These are phyloP conservation scores for Yarrowia osloensis DNA, from an alignment of 805 yeast species.

Conservation along the genomic window DNA sequence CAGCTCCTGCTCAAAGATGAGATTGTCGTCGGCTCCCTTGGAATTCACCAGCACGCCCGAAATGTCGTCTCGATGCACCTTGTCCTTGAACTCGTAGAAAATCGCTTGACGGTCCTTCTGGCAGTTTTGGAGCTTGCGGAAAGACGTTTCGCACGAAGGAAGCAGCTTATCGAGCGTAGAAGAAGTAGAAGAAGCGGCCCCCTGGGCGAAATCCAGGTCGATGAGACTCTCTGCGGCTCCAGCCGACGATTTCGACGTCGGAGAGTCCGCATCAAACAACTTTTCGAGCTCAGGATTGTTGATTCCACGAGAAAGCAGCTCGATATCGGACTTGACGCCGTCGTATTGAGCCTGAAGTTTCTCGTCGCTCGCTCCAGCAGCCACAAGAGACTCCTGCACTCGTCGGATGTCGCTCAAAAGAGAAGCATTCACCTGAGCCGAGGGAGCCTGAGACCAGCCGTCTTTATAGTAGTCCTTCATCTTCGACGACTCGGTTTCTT, in stretches of 20 bases:
- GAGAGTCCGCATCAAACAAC: neutral
- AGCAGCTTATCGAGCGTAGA: constrained; percentile 46
- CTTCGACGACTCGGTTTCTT: constrained; percentile 44
- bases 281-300: constrained; percentile 44
- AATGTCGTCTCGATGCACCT: constrained; percentile 80
- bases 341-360: constrained; percentile 58
- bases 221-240: constrained; percentile 41
- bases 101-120: constrained; percentile 64
- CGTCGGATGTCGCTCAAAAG: constrained; percentile 39
- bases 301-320: constrained; percentile 50
- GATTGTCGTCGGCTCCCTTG: constrained; percentile 57
- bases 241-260: constrained; percentile 48
- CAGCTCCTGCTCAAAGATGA: constrained; percentile 67
- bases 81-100: constrained; percentile 64
- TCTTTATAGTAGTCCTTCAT: constrained; percentile 45
- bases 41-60: constrained; percentile 71
- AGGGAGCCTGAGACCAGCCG: constrained; percentile 47
- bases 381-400: constrained; percentile 43
- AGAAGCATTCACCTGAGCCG: constrained; percentile 40
- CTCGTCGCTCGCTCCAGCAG: constrained; percentile 52
- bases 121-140: constrained; percentile 62
- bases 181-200: neutral
- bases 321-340: constrained; percentile 48
- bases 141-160: constrained; percentile 54
- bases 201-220: constrained; percentile 57